Conservation (phyloP, 2,329 filamentous ascomycete genomes). For the Trichoderma brevicompactum region DNA sequence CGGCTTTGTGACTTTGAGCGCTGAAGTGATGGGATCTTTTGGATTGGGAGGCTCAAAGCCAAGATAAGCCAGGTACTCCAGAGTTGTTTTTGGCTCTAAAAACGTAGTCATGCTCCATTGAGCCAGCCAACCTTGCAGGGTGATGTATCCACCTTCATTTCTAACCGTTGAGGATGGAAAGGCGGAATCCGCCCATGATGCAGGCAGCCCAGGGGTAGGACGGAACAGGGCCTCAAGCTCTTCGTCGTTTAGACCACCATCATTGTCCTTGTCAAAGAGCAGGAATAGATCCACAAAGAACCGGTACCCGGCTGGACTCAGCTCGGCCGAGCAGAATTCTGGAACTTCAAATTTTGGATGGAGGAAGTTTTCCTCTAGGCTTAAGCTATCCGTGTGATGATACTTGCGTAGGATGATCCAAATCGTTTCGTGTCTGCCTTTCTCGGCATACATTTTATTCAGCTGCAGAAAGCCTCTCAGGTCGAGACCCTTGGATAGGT, state of each 20-base stretch:
- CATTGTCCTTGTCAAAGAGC: slow-evolving; percentile 95
- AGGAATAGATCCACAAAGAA: slow-evolving; percentile 98
- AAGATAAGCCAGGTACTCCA: slow-evolving; percentile 94
- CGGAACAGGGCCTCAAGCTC: slow-evolving; percentile 88
- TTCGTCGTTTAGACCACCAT: slow-evolving; percentile 85
- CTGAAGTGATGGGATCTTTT: slow-evolving; percentile 78
- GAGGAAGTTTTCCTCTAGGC: slow-evolving; percentile 86
- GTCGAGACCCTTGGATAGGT: slow-evolving; percentile 74
- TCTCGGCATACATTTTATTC: slow-evolving; percentile 96
- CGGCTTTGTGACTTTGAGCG: slow-evolving; percentile 89
- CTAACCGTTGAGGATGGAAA: slow-evolving; percentile 94
- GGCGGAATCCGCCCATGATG: slow-evolving; percentile 83
- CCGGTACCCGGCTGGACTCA: slow-evolving; percentile 91
- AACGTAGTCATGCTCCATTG: slow-evolving; percentile 99
- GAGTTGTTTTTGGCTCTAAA: slow-evolving; percentile 88
- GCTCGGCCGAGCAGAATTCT: slow-evolving; percentile 86
- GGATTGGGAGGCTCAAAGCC: slow-evolving; percentile 83
- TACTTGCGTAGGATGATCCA: slow-evolving; percentile 97
- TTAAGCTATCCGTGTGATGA: slow-evolving; percentile 94
- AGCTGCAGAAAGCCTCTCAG: slow-evolving; percentile 83
- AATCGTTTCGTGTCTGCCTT: slow-evolving; percentile 95
- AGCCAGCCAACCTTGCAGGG: slow-evolving; percentile 94
- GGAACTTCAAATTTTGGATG: slow-evolving; percentile 95
- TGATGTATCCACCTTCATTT: slow-evolving; percentile 94
- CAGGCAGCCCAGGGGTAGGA: slow-evolving; percentile 85